These are phyloP conservation scores for Tympanopsis confertula DNA, from an alignment of 2,329 filamentous ascomycete species.

Conservation along the genomic window DNA sequence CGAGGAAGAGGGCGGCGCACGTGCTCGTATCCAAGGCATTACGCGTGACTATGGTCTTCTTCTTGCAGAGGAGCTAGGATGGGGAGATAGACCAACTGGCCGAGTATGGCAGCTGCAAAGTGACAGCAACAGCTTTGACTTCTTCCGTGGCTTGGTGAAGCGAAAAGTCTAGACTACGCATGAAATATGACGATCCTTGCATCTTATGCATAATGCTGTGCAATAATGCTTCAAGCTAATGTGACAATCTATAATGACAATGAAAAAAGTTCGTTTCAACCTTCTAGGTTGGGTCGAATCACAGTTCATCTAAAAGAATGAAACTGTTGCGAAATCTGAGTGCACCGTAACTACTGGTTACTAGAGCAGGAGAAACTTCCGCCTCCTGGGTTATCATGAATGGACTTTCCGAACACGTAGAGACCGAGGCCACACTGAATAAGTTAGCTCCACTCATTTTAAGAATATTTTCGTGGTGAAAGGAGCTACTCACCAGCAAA, in stretches of 20 bases:
- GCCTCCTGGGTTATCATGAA: conserved; percentile 17
- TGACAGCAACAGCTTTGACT: conserved; percentile 1
- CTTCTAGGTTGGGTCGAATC: no score
- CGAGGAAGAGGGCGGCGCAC: background rate
- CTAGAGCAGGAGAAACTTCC: conserved; percentile 23
- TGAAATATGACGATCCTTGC: no score
- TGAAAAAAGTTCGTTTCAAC: no score
- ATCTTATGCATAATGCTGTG: no score
- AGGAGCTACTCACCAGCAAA: conserved; percentile 11
- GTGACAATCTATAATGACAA: no score
- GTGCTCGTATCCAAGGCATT: background rate
- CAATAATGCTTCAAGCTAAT: no score
- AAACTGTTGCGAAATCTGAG: no score
- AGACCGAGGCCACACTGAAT: conserved; percentile 24
- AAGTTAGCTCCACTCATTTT: conserved; percentile 4
- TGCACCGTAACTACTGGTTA: conserved; percentile 15
- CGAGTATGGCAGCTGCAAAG: conserved; percentile 1
- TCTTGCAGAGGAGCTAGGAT: background rate
- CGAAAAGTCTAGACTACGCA: conserved; percentile 1
- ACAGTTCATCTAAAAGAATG: no score
- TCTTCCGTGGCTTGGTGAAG: background rate
- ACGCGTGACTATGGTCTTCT: background rate
- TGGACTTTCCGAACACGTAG: conserved; percentile 24
- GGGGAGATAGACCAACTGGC: background rate
- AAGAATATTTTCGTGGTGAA: background rate